Conservation (phyloP, 345 rosid species). For the Salix udensis region DNA sequence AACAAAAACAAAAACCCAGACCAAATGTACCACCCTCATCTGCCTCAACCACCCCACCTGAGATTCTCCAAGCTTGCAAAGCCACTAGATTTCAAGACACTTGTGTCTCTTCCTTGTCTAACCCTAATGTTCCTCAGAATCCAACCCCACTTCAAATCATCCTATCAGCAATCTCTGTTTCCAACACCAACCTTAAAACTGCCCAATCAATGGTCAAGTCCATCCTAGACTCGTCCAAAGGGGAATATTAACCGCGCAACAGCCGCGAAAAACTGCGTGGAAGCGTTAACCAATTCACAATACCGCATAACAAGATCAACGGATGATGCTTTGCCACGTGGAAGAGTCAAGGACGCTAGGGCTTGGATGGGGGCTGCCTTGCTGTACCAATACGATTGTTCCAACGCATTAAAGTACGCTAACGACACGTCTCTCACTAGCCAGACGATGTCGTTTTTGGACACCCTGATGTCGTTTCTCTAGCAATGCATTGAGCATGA, state of each 20-base stretch:
- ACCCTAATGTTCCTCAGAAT: conserved; percentile 23
- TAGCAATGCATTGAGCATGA: conserved; percentile 78
- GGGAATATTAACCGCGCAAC: conserved; percentile 55
- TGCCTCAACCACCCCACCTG: background rate
- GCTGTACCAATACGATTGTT: conserved; percentile 70
- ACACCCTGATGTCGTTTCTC: conserved; percentile 39
- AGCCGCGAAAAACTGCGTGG: conserved; percentile 57
- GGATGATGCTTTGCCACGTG: conserved; percentile 43
- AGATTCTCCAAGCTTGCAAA: conserved; percentile 49
- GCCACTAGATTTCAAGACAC: conserved; percentile 57
- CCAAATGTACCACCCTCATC: background rate
- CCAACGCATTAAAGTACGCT: conserved; percentile 62
- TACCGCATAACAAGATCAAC: conserved; percentile 41
- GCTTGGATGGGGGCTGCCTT: conserved; percentile 82
- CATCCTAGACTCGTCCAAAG: conserved; percentile 51
- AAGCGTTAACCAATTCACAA: conserved; percentile 49
- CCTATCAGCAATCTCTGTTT: conserved; percentile 57
- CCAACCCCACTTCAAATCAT: conserved; percentile 56
- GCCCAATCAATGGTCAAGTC: conserved; percentile 52
- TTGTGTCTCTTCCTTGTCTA: conserved; percentile 41
- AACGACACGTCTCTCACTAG: conserved; percentile 51
- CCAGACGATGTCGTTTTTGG: conserved; percentile 59
- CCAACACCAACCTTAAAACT: conserved; percentile 49
- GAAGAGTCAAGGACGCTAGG: conserved; percentile 60
- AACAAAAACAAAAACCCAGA: background rate